A percentile compares a stretch with the other conserved stretches of the same genome.
Conservation (phyloP, 331 rosid genomes). For the Erythrophleum ivorense region DNA sequence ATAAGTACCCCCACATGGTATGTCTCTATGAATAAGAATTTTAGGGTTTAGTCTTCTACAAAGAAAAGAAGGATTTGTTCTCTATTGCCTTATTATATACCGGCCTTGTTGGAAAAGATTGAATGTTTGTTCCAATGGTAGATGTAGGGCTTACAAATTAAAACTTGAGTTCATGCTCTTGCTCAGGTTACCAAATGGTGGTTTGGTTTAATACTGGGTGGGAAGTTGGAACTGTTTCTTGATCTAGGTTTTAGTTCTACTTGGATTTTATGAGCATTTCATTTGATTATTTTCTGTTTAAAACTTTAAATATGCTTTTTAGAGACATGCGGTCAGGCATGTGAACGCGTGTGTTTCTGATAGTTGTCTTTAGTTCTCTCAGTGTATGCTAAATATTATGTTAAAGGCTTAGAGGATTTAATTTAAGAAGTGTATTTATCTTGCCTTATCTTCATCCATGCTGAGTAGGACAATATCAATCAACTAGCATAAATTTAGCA, state of each 20-base stretch:
- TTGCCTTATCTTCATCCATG: not conserved
- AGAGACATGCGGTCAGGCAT: not conserved
- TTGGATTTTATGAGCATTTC: not conserved
- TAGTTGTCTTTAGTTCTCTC: not conserved
- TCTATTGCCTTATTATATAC: no score
- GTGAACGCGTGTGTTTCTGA: not conserved
- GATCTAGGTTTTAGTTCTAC: not conserved
- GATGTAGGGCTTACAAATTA: no score
- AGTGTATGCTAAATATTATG: not conserved
- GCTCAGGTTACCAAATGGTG: not conserved
- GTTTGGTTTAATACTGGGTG: not conserved
- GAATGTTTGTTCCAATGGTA: no score
- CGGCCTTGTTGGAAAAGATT: no score
- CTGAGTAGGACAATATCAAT: not conserved
- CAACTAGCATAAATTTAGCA: not conserved
- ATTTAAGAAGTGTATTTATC: no score
- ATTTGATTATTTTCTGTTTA: no score
- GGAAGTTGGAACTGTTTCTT: no score
- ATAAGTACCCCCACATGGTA: slow-evolving; percentile 98
- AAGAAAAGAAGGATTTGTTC: not conserved
- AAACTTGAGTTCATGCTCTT: not conserved
- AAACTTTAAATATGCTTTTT: no score
- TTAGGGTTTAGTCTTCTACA: slow-evolving; percentile 17
- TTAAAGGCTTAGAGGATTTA: no score
- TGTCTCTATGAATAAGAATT: not conserved